Conservation (phyloP, 331 rosid species). For the Saraca asoca region DNA sequence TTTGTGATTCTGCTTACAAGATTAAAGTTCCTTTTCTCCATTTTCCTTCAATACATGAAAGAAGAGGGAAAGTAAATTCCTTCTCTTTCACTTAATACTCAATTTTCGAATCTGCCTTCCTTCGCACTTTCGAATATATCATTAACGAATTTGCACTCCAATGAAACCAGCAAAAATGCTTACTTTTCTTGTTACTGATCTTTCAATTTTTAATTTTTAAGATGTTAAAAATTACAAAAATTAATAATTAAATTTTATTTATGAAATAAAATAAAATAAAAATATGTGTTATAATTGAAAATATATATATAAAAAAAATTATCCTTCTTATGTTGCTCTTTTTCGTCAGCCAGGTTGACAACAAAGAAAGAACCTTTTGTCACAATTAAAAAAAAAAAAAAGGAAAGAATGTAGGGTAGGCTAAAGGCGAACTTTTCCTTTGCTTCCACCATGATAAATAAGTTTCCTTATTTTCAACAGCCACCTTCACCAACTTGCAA, state of each 20-base stretch:
- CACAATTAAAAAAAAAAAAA: not conserved
- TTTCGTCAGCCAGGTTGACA: not conserved
- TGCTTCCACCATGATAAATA: not conserved
- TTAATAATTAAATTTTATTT: too few relatives aligned
- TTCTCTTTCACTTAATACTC: not conserved
- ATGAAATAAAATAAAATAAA: too few relatives aligned
- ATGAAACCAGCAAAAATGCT: not conserved
- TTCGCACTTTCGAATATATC: not conserved
- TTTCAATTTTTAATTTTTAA: too few relatives aligned
- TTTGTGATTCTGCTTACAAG: not conserved
- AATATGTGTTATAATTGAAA: too few relatives aligned
- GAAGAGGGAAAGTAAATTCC: not conserved
- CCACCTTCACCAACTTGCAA: too few relatives aligned
- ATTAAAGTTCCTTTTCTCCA: not conserved
- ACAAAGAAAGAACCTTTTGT: not conserved
- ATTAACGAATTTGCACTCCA: too few relatives aligned
- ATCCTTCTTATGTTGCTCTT: too few relatives aligned
- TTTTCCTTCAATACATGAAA: not conserved
- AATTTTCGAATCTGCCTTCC: not conserved
- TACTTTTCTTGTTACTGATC: too few relatives aligned
- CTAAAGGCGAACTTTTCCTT: not conserved
- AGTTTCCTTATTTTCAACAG: not conserved
- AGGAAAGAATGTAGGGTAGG: not conserved
- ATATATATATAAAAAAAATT: too few relatives aligned
- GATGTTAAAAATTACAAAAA: too few relatives aligned